Percentiles rank a stretch among this genome's conserved stretches.
These are phyloP conservation scores for Mycena galopus DNA, from an alignment of 768 basidiomycete species.

Conservation along the genomic window DNA sequence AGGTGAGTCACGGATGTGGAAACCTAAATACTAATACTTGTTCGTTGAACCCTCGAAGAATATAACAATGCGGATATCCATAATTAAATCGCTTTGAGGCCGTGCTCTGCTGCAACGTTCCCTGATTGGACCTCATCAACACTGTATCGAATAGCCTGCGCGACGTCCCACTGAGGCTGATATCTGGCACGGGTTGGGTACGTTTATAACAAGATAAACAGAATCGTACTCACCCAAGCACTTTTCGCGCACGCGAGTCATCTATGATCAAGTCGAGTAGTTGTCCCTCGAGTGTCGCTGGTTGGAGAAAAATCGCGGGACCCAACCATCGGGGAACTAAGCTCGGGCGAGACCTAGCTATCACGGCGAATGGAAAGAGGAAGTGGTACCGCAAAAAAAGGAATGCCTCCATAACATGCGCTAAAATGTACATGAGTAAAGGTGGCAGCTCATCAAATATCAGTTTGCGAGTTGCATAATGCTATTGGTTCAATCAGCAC, in stretches of 20 bases:
- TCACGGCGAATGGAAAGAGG: constrained; percentile 36
- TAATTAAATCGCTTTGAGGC: constrained; percentile 31
- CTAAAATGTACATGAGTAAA: constrained; percentile 47
- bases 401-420: constrained; percentile 47
- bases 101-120: constrained; percentile 38
- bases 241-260: constrained; percentile 49
- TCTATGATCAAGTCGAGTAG: constrained; percentile 47
- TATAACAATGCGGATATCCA: background rate
- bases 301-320: constrained; percentile 47
- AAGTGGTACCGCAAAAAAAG: constrained; percentile 48
- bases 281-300: constrained; percentile 47
- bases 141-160: constrained; percentile 48
- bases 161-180: constrained; percentile 47
- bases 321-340: constrained; percentile 49
- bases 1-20: too few species aligned
- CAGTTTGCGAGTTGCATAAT: constrained; percentile 45
- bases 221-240: constrained; percentile 44
- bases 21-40: too few species aligned
- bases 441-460: constrained; percentile 45
- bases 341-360: constrained; percentile 36
- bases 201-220: background rate
- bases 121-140: constrained; percentile 50
- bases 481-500: constrained; percentile 33
- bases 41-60: too few species aligned
- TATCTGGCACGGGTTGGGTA: constrained; percentile 39